Evolutionary conservation across 2,329 filamentous ascomycete species (phyloP).

Genomic region (Diaporthe batatas): DNA sequence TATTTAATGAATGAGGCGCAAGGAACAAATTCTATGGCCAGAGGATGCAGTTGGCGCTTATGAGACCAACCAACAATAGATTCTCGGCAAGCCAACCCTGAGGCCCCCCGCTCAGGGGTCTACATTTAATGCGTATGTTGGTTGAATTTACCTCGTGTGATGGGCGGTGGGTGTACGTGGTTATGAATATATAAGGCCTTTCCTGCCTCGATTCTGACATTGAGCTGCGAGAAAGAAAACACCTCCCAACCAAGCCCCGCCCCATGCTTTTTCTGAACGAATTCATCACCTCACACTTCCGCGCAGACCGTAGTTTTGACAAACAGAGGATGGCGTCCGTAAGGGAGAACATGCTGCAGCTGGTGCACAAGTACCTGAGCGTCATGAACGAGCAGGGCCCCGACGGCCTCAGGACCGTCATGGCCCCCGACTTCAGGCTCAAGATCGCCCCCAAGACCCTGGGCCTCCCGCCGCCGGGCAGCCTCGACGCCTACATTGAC

Average conservation of each 20-base stretch:
- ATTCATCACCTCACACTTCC: background rate
- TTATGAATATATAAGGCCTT: background rate
- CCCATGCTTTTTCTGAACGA: background rate
- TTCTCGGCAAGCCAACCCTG: background rate
- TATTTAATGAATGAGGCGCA: too few species aligned
- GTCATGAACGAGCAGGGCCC: slow-evolving; percentile 2
- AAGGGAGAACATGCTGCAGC: background rate
- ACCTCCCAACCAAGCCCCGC: background rate
- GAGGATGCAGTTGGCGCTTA: background rate
- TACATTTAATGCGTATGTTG: too few species aligned
- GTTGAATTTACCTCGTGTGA: background rate
- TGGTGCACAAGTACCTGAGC: background rate
- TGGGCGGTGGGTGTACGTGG: too few species aligned
- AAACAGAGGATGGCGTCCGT: background rate
- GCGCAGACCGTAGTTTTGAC: background rate
- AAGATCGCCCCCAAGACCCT: background rate
- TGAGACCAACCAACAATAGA: background rate
- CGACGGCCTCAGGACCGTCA: background rate
- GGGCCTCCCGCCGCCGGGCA: background rate
- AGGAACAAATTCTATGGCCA: too few species aligned
- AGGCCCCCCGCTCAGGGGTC: background rate
- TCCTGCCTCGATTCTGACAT: background rate
- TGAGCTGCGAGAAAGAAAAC: background rate
- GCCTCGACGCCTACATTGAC: background rate
- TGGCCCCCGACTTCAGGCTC: background rate